Evolutionary conservation across 257 asterid species (phyloP).

Genomic region (Solanum paucissectum): DNA sequence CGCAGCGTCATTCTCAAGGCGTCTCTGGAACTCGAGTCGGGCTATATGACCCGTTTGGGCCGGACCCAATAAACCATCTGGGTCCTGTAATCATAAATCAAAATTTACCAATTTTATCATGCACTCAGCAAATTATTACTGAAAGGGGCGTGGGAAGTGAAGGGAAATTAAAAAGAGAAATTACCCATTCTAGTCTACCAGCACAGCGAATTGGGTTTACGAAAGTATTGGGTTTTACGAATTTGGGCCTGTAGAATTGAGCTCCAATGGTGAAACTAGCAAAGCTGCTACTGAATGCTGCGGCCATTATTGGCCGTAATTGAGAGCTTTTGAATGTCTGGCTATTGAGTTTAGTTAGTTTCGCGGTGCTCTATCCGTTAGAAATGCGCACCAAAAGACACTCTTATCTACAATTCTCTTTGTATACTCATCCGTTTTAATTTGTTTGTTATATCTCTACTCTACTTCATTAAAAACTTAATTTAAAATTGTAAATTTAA

Average conservation of each 20-base stretch:
- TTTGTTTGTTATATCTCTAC: no score
- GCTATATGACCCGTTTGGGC: slow-evolving; percentile 64
- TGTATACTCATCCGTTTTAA: no score
- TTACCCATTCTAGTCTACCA: slow-evolving; percentile 58
- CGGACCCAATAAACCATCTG: slow-evolving; percentile 68
- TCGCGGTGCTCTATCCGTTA: slow-evolving; percentile 33
- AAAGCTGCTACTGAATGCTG: slow-evolving; percentile 33
- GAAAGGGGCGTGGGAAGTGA: neutral
- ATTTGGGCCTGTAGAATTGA: slow-evolving; percentile 6
- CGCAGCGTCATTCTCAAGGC: slow-evolving; percentile 55
- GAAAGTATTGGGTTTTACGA: slow-evolving; percentile 18
- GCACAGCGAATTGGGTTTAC: slow-evolving; percentile 46
- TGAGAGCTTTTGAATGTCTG: slow-evolving; percentile 5
- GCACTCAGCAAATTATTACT: neutral
- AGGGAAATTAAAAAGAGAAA: neutral
- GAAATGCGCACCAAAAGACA: slow-evolving; percentile 1
- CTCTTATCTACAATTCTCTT: neutral
- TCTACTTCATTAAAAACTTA: no score
- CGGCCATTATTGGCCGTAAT: slow-evolving; percentile 44
- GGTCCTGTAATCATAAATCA: slow-evolving; percentile 44
- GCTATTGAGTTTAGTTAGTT: neutral
- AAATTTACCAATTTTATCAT: neutral
- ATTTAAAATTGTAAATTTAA: no score
- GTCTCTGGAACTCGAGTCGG: slow-evolving; percentile 49
- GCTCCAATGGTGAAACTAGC: slow-evolving; percentile 21